Evolutionary conservation across 108 stramenopile genomes (phyloP).

Genomic region (Tribonema minus): DNA sequence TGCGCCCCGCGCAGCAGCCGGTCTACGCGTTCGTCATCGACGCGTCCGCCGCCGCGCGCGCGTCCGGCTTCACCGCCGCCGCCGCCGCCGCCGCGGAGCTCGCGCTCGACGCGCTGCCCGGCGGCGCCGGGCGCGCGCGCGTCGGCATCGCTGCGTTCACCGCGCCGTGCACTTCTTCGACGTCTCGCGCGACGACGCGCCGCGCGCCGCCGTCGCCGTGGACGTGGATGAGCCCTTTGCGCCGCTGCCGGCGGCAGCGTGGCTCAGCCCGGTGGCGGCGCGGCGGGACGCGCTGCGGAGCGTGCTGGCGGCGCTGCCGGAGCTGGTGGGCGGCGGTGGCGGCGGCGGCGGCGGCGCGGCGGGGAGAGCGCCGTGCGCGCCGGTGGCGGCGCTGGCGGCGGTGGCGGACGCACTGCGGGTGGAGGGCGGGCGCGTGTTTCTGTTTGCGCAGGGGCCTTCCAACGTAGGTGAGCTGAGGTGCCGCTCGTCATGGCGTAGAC

Average conservation of each 20-base stretch:
- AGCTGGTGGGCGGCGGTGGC: not conserved
- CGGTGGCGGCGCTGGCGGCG: constrained; percentile 14
- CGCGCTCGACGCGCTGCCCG: constrained; percentile 6
- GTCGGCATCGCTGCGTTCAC: constrained; percentile 22
- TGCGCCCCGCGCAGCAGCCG: constrained; percentile 30
- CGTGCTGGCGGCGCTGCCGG: constrained; percentile 1
- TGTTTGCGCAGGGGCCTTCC: constrained; percentile 7
- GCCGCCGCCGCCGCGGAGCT: constrained; percentile 15
- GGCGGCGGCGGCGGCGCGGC: too few species aligned
- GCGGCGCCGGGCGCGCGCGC: constrained; percentile 11
- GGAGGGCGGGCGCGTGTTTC: constrained; percentile 9
- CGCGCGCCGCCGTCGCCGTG: constrained; percentile 5
- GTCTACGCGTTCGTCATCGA: constrained; percentile 41
- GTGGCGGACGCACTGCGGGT: constrained; percentile 2
- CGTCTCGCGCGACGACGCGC: not conserved
- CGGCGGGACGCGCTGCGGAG: not conserved
- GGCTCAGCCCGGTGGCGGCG: not conserved
- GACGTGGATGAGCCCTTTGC: constrained; percentile 9
- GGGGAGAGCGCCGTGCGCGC: constrained; percentile 3
- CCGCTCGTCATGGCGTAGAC: too few species aligned
- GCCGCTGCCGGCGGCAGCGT: constrained; percentile 1
- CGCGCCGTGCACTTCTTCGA: constrained; percentile 7
- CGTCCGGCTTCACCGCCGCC: constrained; percentile 16
- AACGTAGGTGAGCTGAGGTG: not conserved
- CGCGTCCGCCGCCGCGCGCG: constrained; percentile 21